These are phyloP conservation scores for Pseudogymnoascus sp. DNA, from an alignment of 2,329 filamentous ascomycete genomes.

Conservation along the genomic window DNA sequence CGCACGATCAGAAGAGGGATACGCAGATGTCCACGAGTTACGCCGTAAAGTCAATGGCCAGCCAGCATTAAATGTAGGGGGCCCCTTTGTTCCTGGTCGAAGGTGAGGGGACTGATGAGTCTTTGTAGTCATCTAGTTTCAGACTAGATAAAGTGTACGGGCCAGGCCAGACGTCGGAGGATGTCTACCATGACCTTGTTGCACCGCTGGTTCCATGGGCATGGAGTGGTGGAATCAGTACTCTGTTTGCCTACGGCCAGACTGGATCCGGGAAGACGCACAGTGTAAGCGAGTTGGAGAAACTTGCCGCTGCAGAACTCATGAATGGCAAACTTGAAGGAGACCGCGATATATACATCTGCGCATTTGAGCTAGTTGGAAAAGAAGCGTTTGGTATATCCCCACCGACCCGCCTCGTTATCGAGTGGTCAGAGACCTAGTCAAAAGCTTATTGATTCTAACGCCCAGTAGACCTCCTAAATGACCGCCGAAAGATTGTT, in stretches of 20 bases:
- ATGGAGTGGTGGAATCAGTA: slow-evolving; percentile 39
- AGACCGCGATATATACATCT: slow-evolving; percentile 81
- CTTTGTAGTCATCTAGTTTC: slow-evolving; percentile 17
- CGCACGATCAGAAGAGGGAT: not conserved
- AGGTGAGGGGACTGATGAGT: slow-evolving; percentile 20
- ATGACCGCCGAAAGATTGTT: slow-evolving; percentile 33
- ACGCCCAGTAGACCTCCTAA: slow-evolving; percentile 33
- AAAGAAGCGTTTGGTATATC: slow-evolving; percentile 48
- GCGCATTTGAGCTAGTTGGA: slow-evolving; percentile 87
- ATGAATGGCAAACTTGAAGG: slow-evolving; percentile 81
- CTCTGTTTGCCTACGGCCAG: slow-evolving; percentile 42
- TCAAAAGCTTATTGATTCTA: not conserved
- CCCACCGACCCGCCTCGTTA: slow-evolving; percentile 12
- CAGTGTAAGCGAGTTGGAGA: slow-evolving; percentile 35
- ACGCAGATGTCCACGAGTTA: slow-evolving; percentile 9
- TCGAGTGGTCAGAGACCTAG: not conserved
- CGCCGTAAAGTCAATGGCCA: slow-evolving; percentile 9
- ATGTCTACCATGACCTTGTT: slow-evolving; percentile 15
- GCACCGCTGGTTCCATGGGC: slow-evolving; percentile 34
- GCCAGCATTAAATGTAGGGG: not conserved
- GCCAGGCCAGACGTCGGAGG: slow-evolving; percentile 10
- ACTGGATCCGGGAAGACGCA: slow-evolving; percentile 42
- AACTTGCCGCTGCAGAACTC: slow-evolving; percentile 34
- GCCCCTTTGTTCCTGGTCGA: not conserved
- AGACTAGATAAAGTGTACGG: slow-evolving; percentile 12